Evolutionary conservation across 2,329 filamentous ascomycete genomes (phyloP).

Genomic region (Trichophyton simii): DNA sequence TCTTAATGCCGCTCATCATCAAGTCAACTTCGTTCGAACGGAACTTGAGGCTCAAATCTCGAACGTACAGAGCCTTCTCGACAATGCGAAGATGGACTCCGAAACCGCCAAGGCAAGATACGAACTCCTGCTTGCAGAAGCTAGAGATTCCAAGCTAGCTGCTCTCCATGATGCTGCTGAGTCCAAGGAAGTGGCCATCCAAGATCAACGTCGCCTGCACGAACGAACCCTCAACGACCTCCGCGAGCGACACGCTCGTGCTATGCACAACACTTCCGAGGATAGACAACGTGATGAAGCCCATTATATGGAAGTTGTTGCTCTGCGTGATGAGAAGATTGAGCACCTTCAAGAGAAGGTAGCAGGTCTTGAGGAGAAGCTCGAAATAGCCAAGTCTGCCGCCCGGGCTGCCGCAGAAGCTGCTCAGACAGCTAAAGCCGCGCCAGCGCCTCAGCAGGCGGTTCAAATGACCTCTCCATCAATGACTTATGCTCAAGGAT

Average conservation of each 20-base stretch:
- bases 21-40: constrained; percentile 61
- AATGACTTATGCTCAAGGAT: constrained; percentile 30
- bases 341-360: constrained; percentile 79
- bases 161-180: constrained; percentile 44
- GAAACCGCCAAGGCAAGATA: constrained; percentile 70
- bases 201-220: constrained; percentile 52
- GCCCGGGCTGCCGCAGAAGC: constrained; percentile 71
- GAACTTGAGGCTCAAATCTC: constrained; percentile 68
- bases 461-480: constrained; percentile 38
- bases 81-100: constrained; percentile 63
- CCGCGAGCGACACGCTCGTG: constrained; percentile 60
- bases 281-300: constrained; percentile 70
- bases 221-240: constrained; percentile 64
- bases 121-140: constrained; percentile 75
- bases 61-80: constrained; percentile 60
- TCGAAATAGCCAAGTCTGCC: constrained; percentile 79
- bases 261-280: constrained; percentile 60
- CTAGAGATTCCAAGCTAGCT: constrained; percentile 54
- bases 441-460: constrained; percentile 21
- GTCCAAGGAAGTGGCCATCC: constrained; percentile 40
- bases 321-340: constrained; percentile 69
- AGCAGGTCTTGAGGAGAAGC: constrained; percentile 72
- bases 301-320: constrained; percentile 67
- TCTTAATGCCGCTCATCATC: constrained; percentile 66
- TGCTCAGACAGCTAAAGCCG: constrained; percentile 42